These are phyloP conservation scores for Apiospora hydei DNA, from an alignment of 2,329 filamentous ascomycete genomes.

Conservation along the genomic window DNA sequence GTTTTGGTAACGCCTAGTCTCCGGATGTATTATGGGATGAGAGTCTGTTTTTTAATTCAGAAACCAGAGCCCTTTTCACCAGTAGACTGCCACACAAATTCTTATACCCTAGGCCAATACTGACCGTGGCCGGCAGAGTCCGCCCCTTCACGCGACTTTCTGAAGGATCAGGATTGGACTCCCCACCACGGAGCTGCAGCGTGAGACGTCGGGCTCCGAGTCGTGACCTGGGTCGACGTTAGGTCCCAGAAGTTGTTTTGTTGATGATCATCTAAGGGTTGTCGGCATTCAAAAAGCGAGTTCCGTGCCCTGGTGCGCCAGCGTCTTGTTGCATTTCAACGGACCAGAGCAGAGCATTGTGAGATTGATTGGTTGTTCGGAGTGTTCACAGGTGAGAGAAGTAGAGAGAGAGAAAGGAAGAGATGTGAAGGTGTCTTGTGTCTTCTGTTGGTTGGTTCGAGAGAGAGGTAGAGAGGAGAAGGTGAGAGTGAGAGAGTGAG, in stretches of 20 bases:
- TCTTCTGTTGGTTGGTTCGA: not conserved
- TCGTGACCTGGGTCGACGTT: not conserved
- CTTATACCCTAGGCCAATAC: not conserved
- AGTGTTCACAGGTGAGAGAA: not conserved
- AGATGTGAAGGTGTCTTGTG: not conserved
- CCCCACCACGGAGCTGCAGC: not conserved
- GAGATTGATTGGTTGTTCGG: not conserved
- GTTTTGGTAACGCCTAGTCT: not conserved
- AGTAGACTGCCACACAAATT: not conserved
- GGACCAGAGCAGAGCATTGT: not conserved
- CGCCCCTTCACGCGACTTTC: not conserved
- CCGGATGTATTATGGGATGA: not conserved
- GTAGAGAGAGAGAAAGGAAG: not conserved
- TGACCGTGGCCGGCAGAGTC: not conserved
- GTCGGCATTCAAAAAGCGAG: not conserved
- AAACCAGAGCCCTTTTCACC: conserved; percentile 4
- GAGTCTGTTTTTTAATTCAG: not conserved
- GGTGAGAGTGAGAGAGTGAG: not conserved
- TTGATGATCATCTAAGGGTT: not conserved
- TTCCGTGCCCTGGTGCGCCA: not conserved
- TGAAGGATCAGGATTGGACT: not conserved
- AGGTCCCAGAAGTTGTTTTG: not conserved
- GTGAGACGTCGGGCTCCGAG: not conserved
- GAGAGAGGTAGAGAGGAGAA: not conserved
- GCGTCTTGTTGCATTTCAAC: not conserved